Percentiles rank a stretch among this genome's conserved stretches.
These are phyloP conservation scores for Fusarium sp. DNA, from an alignment of 2,329 filamentous ascomycete species.

Conservation along the genomic window DNA sequence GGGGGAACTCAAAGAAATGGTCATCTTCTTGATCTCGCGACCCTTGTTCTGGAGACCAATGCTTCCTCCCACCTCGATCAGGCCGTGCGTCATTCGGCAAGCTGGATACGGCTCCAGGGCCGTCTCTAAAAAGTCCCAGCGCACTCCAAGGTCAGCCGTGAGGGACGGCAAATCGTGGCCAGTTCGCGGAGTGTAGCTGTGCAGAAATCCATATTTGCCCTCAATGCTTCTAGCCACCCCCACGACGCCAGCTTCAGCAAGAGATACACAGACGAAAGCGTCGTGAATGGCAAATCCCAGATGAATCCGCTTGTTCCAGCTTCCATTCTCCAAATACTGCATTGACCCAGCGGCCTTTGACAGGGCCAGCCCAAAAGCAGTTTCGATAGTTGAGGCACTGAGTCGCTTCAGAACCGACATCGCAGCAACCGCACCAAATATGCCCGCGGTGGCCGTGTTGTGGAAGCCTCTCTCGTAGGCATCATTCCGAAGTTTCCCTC, in stretches of 20 bases:
- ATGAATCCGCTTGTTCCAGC: constrained; percentile 19
- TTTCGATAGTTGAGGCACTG: neutral
- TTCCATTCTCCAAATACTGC: constrained; percentile 17
- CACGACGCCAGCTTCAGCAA: constrained; percentile 7
- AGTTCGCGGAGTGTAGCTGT: neutral
- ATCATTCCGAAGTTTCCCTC: neutral
- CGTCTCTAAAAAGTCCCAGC: constrained; percentile 13
- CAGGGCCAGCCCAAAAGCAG: constrained; percentile 13
- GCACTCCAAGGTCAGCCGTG: neutral
- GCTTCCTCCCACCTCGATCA: neutral
- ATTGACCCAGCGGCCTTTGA: constrained; percentile 9
- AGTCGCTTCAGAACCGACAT: neutral
- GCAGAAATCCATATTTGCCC: constrained; percentile 6
- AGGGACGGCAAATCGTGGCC: neutral
- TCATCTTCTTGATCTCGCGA: neutral
- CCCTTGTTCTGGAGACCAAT: neutral
- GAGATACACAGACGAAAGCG: constrained; percentile 1
- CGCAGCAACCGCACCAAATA: constrained; percentile 11
- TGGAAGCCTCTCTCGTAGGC: constrained; percentile 4
- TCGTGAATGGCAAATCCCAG: constrained; percentile 8
- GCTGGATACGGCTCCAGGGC: constrained; percentile 11
- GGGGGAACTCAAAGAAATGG: neutral
- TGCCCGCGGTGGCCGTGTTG: constrained; percentile 8
- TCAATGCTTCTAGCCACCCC: constrained; percentile 9
- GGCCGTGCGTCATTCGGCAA: constrained; percentile 8